A percentile compares a stretch with the other conserved stretches of the same genome.
Conservation (phyloP, 1,284 basidiomycete species). For the Meira miltonrushii region DNA sequence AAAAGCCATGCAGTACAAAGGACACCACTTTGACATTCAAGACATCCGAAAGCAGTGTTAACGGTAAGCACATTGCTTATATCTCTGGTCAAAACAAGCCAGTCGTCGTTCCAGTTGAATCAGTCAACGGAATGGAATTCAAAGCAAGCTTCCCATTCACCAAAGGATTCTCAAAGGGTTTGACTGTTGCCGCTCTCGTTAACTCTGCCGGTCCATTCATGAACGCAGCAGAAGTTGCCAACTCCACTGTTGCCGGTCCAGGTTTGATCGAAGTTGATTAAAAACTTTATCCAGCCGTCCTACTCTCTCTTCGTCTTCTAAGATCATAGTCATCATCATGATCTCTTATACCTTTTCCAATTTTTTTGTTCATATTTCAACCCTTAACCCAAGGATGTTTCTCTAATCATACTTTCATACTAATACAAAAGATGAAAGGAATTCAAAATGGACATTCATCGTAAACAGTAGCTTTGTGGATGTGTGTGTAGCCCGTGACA, state of each 20-base stretch:
- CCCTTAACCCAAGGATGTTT: no score
- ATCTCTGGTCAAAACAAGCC: constrained; percentile 20
- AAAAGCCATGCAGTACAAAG: constrained; percentile 8
- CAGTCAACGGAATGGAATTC: constrained; percentile 15
- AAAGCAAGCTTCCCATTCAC: constrained; percentile 19
- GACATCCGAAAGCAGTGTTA: constrained; percentile 6
- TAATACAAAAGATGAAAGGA: no score
- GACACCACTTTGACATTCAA: constrained; percentile 9
- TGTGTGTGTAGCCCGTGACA: no score
- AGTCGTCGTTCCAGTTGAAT: constrained; percentile 14
- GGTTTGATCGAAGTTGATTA: constrained; percentile 14
- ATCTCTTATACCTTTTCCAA: no score
- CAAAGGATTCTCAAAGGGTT: constrained; percentile 18
- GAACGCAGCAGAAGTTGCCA: constrained; percentile 14
- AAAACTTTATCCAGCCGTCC: background rate
- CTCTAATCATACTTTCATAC: no score
- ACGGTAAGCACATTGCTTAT: constrained; percentile 18
- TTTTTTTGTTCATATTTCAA: no score
- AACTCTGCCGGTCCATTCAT: constrained; percentile 13
- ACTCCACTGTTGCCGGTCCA: constrained; percentile 12
- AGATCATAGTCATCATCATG: no score
- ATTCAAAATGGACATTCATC: no score
- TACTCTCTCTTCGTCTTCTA: no score
- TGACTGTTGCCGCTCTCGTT: constrained; percentile 21
- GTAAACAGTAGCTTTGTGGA: no score